Evolutionary conservation across 2,329 filamentous ascomycete genomes (phyloP).

Genomic region (Fusarium fujikuroi): DNA sequence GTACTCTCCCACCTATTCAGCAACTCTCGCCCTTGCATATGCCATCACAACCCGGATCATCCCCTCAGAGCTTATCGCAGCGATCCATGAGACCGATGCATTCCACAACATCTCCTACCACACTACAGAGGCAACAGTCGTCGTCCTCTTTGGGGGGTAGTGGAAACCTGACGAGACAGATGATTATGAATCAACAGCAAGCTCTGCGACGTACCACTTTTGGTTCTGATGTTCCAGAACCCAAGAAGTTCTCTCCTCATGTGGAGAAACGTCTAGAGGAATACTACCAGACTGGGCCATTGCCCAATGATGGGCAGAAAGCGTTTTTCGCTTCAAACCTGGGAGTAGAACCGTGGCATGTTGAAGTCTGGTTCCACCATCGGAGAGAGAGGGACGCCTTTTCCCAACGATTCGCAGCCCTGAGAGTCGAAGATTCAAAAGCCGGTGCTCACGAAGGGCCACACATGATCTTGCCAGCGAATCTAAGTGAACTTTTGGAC

Average conservation of each 20-base stretch:
- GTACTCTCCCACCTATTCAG: constrained; percentile 31
- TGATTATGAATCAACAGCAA: constrained; percentile 59
- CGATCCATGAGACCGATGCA: constrained; percentile 37
- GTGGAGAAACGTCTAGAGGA: constrained; percentile 63
- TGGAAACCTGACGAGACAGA: constrained; percentile 51
- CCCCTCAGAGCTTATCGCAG: constrained; percentile 31
- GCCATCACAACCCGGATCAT: constrained; percentile 34
- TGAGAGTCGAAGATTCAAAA: constrained; percentile 54
- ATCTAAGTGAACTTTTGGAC: constrained; percentile 62
- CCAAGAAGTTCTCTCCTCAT: constrained; percentile 59
- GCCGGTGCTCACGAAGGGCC: constrained; percentile 48
- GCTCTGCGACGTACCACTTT: constrained; percentile 54
- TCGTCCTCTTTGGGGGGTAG: constrained; percentile 31
- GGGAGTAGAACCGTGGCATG: constrained; percentile 61
- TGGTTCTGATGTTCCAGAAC: constrained; percentile 52
- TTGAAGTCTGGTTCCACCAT: constrained; percentile 67
- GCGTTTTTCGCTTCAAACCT: constrained; percentile 66
- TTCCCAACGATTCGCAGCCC: constrained; percentile 56
- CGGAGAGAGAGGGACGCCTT: constrained; percentile 61
- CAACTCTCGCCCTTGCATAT: constrained; percentile 34
- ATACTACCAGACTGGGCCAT: constrained; percentile 61
- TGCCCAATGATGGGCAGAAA: constrained; percentile 61
- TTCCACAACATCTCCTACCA: constrained; percentile 40
- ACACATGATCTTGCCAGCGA: constrained; percentile 62
- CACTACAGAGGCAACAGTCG: constrained; percentile 37